These are phyloP conservation scores for Ceratobasidium sp. DNA, from an alignment of 1,284 basidiomycete species.

Conservation along the genomic window DNA sequence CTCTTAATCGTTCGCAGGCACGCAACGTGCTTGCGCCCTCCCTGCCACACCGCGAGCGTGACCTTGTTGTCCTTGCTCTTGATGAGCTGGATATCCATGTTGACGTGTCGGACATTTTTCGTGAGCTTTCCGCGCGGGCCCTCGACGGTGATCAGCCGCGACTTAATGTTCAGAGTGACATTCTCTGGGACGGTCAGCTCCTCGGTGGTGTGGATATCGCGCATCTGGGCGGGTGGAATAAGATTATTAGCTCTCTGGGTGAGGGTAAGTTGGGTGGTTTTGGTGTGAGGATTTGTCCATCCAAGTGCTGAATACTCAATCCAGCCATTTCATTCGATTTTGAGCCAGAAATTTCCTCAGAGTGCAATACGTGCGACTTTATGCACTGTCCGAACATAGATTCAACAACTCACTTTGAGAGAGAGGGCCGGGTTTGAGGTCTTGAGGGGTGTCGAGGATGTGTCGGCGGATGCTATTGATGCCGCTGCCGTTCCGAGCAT, in stretches of 20 bases:
- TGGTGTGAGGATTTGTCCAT: constrained; percentile 11
- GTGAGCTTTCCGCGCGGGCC: constrained; percentile 89
- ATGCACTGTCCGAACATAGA: neutral
- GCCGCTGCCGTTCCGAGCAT: constrained; percentile 2
- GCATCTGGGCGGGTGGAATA: constrained; percentile 69
- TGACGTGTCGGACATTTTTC: constrained; percentile 93
- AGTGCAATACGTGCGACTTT: neutral
- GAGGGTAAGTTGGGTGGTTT: neutral
- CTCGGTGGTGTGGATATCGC: constrained; percentile 93
- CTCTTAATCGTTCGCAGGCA: constrained; percentile 97
- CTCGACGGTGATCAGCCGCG: constrained; percentile 87
- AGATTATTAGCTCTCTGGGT: constrained; percentile 2
- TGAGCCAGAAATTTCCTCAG: neutral
- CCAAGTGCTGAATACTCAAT: constrained; percentile 4
- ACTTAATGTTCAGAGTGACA: constrained; percentile 86
- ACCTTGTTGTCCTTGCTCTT: constrained; percentile 74
- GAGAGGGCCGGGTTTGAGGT: constrained; percentile 25
- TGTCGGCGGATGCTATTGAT: constrained; percentile 16
- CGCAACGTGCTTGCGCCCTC: constrained; percentile 97
- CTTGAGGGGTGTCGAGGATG: constrained; percentile 37
- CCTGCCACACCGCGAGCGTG: constrained; percentile 97
- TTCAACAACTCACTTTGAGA: constrained; percentile 35
- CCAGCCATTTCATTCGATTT: neutral
- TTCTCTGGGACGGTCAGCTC: constrained; percentile 89
- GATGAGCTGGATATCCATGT: constrained; percentile 94